These are phyloP conservation scores for Exutisphaerella laricina DNA, from an alignment of 2,329 filamentous ascomycete genomes.

Conservation along the genomic window DNA sequence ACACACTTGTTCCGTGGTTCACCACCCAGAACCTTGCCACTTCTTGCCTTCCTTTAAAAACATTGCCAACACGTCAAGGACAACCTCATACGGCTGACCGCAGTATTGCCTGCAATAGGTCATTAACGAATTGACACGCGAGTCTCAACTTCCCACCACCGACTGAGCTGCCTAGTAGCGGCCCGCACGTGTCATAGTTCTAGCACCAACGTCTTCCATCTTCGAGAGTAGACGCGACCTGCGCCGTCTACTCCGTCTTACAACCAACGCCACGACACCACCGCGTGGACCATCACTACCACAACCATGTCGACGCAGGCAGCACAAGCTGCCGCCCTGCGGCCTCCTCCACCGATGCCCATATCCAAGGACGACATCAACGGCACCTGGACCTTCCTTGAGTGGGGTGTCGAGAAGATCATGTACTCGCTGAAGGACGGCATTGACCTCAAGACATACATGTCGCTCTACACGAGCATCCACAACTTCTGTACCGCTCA, in stretches of 20 bases:
- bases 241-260: slow-evolving; percentile 3
- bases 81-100: too few relatives aligned
- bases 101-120: too few relatives aligned
- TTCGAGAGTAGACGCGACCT: slow-evolving; percentile 4
- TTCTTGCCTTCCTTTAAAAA: too few relatives aligned
- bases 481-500: slow-evolving; percentile 99
- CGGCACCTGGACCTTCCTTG: slow-evolving; percentile 71
- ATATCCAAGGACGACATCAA: slow-evolving; percentile 36
- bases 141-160: neutral
- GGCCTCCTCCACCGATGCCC: slow-evolving; percentile 29
- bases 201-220: slow-evolving; percentile 5
- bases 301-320: slow-evolving; percentile 27
- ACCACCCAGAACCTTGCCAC: too few relatives aligned
- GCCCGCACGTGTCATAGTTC: slow-evolving; percentile 5
- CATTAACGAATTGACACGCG: neutral
- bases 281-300: slow-evolving; percentile 3
- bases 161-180: slow-evolving; percentile 2
- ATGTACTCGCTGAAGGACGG: slow-evolving; percentile 90
- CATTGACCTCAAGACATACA: slow-evolving; percentile 94
- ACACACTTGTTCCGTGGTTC: too few relatives aligned
- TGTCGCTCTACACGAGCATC: slow-evolving; percentile 95
- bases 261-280: slow-evolving; percentile 5
- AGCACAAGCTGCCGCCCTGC: slow-evolving; percentile 11
- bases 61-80: too few relatives aligned
- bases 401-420: slow-evolving; percentile 82